Evolutionary conservation across 768 basidiomycete genomes (phyloP), one percentile per base, ranked within the genome.

Genomic region (Hypsizygus marmoreus): DNA sequence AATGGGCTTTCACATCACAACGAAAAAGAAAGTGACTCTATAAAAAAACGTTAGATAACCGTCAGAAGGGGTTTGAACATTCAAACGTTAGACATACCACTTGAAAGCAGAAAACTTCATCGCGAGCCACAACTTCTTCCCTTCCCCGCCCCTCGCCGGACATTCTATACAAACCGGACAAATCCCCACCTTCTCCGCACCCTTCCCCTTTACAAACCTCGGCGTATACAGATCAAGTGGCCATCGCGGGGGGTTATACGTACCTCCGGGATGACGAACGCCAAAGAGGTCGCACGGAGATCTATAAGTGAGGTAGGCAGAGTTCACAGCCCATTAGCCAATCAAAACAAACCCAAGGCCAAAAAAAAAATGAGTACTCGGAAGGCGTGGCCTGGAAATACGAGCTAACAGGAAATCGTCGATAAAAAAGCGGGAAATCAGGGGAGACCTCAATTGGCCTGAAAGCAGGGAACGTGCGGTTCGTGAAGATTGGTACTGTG

Each of bases 61-160:
- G 11, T 16, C 12, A 49, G 19, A 9, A 37, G 19, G 13, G n/a
- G 0, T n/a, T 43, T 11, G 32, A 36, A 10, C 29, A 11, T 11
- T 11, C 39, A 11, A 36, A 38, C 8, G 13, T 22, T 33, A 8
- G 17, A 73, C 77, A 12, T 47, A 84, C 86, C 70, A 89, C 88
- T 91, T 90, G 71, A 82, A 90, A 14, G 88, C 88, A 11, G 84
- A 86, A 57, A 86, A 83, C 54, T 90, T 90, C 79, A 82, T 89
- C 2, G 81, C 78, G 25, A 89, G 64, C 89, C 90, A 91, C 20
- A 84, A 49, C 29, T 74, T 72, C 55, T 77, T 80, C 2, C 77
- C 78, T 44, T 76, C 77, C 0, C 88, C 89, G 1, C 86, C 86
- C 7, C 88, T 76, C 16, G 66, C 67, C 3, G 57, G 60, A 28